A percentile compares a stretch with the other conserved stretches of the same genome.
Evolutionary conservation across 768 basidiomycete genomes (phyloP).

Genomic region (Pleurotus salmoneostramineus): DNA sequence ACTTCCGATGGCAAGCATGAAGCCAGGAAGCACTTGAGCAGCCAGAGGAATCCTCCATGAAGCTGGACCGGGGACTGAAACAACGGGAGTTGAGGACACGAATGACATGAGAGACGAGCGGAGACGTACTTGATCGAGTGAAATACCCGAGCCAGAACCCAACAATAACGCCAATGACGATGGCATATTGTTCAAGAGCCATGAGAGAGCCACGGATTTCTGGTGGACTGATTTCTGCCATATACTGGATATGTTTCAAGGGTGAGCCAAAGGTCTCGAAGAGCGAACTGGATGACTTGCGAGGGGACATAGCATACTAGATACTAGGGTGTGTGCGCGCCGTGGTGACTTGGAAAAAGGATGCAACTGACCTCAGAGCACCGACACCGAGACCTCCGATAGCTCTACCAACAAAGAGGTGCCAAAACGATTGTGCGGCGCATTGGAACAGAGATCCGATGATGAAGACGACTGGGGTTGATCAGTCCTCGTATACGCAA

Average conservation of each 20-base stretch:
- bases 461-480: slow-evolving; percentile 55
- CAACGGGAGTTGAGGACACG: background rate
- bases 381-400: slow-evolving; percentile 83
- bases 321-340: background rate
- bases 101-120: background rate
- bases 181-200: slow-evolving; percentile 77
- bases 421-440: slow-evolving; percentile 47
- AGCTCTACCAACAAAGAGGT: slow-evolving; percentile 67
- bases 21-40: slow-evolving; percentile 66
- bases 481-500: background rate
- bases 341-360: background rate
- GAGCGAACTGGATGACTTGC: background rate
- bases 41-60: slow-evolving; percentile 81
- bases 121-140: slow-evolving; percentile 52
- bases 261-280: slow-evolving; percentile 30
- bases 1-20: slow-evolving; percentile 61
- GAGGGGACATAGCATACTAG: slow-evolving; percentile 5
- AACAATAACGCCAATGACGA: slow-evolving; percentile 76
- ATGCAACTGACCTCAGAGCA: slow-evolving; percentile 48
- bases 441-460: slow-evolving; percentile 71
- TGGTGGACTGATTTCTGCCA: slow-evolving; percentile 82
- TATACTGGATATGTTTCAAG: slow-evolving; percentile 52
- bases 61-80: slow-evolving; percentile 50
- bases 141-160: slow-evolving; percentile 83
- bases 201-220: slow-evolving; percentile 77